Conservation (phyloP, 768 basidiomycete genomes). For the Amanita molliuscula region DNA sequence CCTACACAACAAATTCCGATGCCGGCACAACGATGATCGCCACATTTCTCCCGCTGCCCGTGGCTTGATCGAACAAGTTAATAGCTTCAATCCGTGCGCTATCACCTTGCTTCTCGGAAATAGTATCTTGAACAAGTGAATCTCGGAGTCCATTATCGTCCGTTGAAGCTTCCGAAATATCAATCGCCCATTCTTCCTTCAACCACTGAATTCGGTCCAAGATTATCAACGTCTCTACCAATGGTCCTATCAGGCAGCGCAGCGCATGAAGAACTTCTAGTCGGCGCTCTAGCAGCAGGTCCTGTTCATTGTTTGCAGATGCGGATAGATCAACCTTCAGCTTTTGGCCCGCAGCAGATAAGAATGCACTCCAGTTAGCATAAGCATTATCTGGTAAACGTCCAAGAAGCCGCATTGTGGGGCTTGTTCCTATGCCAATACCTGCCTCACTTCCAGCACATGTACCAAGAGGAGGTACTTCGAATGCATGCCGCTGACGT, state of each 20-base stretch:
- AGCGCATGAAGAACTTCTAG: constrained; percentile 55
- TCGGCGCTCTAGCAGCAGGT: constrained; percentile 22
- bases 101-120: constrained; percentile 4
- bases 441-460: neutral
- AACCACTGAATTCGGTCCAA: constrained; percentile 56
- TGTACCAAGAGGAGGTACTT: neutral
- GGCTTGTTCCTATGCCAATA: constrained; percentile 26
- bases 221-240: constrained; percentile 56
- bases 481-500: constrained; percentile 10
- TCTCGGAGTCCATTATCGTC: neutral
- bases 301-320: constrained; percentile 3
- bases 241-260: constrained; percentile 59
- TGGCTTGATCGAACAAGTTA: constrained; percentile 64
- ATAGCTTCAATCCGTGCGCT: constrained; percentile 29
- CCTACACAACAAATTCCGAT: neutral
- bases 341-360: constrained; percentile 17
- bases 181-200: constrained; percentile 22
- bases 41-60: constrained; percentile 65
- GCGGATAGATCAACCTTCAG: constrained; percentile 15
- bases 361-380: constrained; percentile 37
- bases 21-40: constrained; percentile 43
- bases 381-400: constrained; percentile 41
- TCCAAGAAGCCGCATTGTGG: constrained; percentile 37
- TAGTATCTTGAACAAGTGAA: neutral
- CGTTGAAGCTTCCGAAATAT: neutral